A percentile compares a stretch with the other conserved stretches of the same genome.
phyloP scores from a whole-genome alignment of 2,329 filamentous ascomycete genomes.

The Seiridium cupressi region DNA sequence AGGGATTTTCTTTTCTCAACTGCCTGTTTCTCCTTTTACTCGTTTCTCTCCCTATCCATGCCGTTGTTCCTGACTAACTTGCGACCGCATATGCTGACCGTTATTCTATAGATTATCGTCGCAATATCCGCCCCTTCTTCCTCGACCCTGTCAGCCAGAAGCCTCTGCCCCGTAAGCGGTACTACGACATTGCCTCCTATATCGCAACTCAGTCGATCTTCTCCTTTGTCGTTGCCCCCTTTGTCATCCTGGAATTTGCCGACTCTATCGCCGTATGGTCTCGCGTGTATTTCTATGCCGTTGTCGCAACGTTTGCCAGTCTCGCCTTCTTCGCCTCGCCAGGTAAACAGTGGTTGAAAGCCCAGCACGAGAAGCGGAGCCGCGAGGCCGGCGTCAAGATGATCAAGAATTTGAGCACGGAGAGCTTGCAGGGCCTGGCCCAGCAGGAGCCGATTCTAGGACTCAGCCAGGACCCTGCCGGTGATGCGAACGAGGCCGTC shows the following conservation, averaged over 20 bases:
- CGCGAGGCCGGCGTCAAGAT: constrained; percentile 44
- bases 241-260: constrained; percentile 74
- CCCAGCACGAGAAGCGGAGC: constrained; percentile 57
- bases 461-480: constrained; percentile 71
- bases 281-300: constrained; percentile 84
- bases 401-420: constrained; percentile 52
- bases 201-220: constrained; percentile 79
- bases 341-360: constrained; percentile 60
- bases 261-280: constrained; percentile 76
- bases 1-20: constrained; percentile 34
- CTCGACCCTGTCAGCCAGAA: constrained; percentile 71
- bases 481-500: constrained; percentile 76
- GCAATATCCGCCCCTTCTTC: constrained; percentile 90
- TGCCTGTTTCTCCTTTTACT: background rate
- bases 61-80: too few species aligned
- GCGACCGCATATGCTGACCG: background rate
- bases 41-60: too few species aligned
- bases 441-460: constrained; percentile 66
- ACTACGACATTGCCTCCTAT: constrained; percentile 80
- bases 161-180: constrained; percentile 70
- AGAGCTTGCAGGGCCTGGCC: constrained; percentile 46
- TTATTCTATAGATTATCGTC: constrained; percentile 69
- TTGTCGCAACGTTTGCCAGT: constrained; percentile 63
- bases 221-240: constrained; percentile 79
- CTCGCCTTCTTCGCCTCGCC: constrained; percentile 80